A percentile compares a stretch with the other conserved stretches of the same genome.
These are phyloP conservation scores for Ophiostoma sp. DNA, from an alignment of 2,329 filamentous ascomycete species.

Conservation along the genomic window DNA sequence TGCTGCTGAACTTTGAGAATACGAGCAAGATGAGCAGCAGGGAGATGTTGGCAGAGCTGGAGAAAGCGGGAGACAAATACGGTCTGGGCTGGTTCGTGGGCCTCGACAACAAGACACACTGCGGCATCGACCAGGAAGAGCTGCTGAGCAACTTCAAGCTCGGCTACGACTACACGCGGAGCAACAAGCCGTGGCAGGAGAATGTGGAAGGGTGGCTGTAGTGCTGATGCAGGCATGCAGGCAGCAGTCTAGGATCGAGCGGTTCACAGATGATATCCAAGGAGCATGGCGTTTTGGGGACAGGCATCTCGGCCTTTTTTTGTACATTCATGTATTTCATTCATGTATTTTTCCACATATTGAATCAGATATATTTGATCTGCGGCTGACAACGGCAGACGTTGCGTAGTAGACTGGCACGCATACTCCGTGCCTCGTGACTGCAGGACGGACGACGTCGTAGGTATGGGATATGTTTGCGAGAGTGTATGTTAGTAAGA, in stretches of 20 bases:
- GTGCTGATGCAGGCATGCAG: too few relatives aligned
- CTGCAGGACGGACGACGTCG: too few relatives aligned
- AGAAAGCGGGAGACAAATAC: constrained; percentile 48
- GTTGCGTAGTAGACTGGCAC: background rate
- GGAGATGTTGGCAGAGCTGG: constrained; percentile 57
- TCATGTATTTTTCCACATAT: constrained; percentile 2
- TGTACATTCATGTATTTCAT: background rate
- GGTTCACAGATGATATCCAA: background rate
- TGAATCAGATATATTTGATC: constrained; percentile 1
- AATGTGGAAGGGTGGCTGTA: constrained; percentile 35
- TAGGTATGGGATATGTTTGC: background rate
- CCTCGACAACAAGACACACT: constrained; percentile 66
- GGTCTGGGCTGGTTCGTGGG: constrained; percentile 73
- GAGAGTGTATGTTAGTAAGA: background rate
- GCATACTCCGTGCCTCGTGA: background rate
- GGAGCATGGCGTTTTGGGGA: background rate
- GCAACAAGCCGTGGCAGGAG: constrained; percentile 48
- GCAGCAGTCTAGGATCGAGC: too few relatives aligned
- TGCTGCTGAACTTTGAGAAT: constrained; percentile 69
- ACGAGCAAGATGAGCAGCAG: constrained; percentile 58
- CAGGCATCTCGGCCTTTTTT: background rate
- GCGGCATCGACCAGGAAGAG: constrained; percentile 73
- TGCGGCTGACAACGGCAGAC: background rate
- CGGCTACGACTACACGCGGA: constrained; percentile 47
- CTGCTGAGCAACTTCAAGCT: constrained; percentile 61